Conservation (phyloP, 371 early-diverging fungal genomes). For the Lichtheimia hyalospora region DNA sequence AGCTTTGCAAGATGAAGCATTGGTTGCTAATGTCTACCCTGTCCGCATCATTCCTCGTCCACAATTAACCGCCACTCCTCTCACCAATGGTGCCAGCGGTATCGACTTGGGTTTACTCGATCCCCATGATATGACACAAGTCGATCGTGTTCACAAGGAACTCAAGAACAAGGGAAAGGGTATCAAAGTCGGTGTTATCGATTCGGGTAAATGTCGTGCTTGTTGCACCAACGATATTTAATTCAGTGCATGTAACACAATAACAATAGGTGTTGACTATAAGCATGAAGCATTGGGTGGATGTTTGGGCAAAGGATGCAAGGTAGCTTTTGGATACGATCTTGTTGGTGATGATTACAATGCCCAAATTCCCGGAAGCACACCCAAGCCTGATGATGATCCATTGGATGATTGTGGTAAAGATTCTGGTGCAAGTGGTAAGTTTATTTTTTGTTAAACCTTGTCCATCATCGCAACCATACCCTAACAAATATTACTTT, state of each 20-base stretch:
- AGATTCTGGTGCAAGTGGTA: conserved; percentile 31
- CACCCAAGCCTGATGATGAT: conserved; percentile 26
- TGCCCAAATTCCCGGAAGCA: conserved; percentile 21
- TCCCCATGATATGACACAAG: conserved; percentile 45
- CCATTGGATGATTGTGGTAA: conserved; percentile 46
- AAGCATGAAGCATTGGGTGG: conserved; percentile 75
- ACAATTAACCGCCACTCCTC: background rate
- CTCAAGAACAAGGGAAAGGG: conserved; percentile 62
- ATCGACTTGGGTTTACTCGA: conserved; percentile 10
- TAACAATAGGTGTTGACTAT: conserved; percentile 53
- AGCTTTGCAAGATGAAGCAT: conserved; percentile 19
- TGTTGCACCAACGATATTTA: background rate
- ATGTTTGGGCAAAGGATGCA: conserved; percentile 60
- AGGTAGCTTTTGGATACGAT: conserved; percentile 62
- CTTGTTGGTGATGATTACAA: conserved; percentile 56
- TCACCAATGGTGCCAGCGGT: too few relatives aligned
- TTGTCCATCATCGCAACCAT: background rate
- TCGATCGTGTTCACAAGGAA: conserved; percentile 37
- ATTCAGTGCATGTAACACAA: background rate
- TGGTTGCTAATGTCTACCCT: conserved; percentile 31
- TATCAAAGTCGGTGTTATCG: conserved; percentile 72
- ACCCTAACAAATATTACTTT: background rate
- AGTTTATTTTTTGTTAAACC: background rate
- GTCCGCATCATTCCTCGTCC: conserved; percentile 31
- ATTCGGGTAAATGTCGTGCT: conserved; percentile 53